Base-by-base conservation (phyloP, 192 early-diverging fungal species). In the Dissophora ornata region DNA sequence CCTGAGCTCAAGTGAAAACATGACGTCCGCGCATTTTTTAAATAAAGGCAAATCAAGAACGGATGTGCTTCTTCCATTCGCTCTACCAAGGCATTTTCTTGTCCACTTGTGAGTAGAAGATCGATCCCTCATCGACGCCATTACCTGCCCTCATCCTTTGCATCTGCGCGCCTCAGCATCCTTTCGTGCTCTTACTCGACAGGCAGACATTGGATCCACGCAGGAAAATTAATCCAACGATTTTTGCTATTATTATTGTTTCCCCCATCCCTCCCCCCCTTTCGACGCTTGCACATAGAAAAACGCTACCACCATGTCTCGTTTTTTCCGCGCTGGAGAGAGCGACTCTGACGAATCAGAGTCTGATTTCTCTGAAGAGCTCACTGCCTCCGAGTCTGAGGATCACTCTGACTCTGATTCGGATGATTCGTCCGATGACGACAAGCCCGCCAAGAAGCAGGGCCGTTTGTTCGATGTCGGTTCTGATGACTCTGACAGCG, bases 241-340 rank as follows among this genome's bases (percentile, higher is more conserved):
- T n/a, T n/a, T n/a, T n/a, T n/a, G n/a, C n/a, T n/a, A n/a, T 38
- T 38, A 45, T 45, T n/a, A 12, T 9, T 45, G 18, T 45, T n/a
- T 45, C 18, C 18, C 21, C 10, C 40, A 6, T n/a, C 38, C 24
- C 24, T 40, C 1, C 21, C 33, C 33, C 38, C 18, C 12, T 32
- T n/a, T 45, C 12, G 18, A n/a, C 6, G 44, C 10, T 12, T 24
- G 6, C 9, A 34, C 32, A 9, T 54, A 54, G 52, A 6, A 57
- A 56, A 56, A 56, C 53, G 53, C 56, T 41, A 26, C 52, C 16
- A 75, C 50, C 57, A 93, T 94, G 94, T 94, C 94, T 57, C 93
- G 94, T 74, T 96, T 96, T 74, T 96, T 96, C 87, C 89, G 89
- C 51, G 85, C 86, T 50, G 86, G 83, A 61, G 90, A 90, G 65